phyloP scores from a whole-genome alignment of 345 rosid species.

The Pistacia atlantica region DNA sequence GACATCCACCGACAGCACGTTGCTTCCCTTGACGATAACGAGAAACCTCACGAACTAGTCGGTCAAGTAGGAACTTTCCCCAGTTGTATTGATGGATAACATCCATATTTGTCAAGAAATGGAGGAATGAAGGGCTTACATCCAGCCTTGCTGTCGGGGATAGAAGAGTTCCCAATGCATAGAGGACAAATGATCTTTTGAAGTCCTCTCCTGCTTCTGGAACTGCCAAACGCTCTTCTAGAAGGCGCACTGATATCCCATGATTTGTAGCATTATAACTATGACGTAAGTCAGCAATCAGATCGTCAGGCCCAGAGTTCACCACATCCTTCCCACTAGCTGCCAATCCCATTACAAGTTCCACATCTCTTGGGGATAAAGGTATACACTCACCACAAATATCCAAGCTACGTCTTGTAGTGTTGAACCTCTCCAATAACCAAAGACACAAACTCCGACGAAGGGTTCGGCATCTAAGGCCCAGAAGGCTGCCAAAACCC shows the following conservation, averaged over 20 bases:
- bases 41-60: constrained; percentile 47
- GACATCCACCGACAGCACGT: constrained; percentile 55
- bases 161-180: constrained; percentile 49
- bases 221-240: constrained; percentile 41
- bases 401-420: constrained; percentile 37
- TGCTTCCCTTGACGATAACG: constrained; percentile 52
- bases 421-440: constrained; percentile 51
- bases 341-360: constrained; percentile 50
- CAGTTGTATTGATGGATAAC: constrained; percentile 47
- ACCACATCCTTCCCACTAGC: constrained; percentile 54
- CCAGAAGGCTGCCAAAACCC: constrained; percentile 51
- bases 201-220: constrained; percentile 53
- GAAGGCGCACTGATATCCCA: constrained; percentile 51
- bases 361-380: constrained; percentile 46
- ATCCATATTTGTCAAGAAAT: constrained; percentile 47
- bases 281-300: constrained; percentile 40
- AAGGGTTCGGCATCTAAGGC: constrained; percentile 45
- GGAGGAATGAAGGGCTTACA: constrained; percentile 54
- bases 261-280: constrained; percentile 49
- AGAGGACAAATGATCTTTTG: constrained; percentile 49
- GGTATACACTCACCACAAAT: constrained; percentile 43
- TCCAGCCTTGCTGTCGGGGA: constrained; percentile 56
- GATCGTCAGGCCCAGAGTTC: constrained; percentile 51
- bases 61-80: constrained; percentile 54
- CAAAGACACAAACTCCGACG: constrained; percentile 56